Base-by-base conservation (phyloP, 2,329 filamentous ascomycete species). In the Nemania serpens region DNA sequence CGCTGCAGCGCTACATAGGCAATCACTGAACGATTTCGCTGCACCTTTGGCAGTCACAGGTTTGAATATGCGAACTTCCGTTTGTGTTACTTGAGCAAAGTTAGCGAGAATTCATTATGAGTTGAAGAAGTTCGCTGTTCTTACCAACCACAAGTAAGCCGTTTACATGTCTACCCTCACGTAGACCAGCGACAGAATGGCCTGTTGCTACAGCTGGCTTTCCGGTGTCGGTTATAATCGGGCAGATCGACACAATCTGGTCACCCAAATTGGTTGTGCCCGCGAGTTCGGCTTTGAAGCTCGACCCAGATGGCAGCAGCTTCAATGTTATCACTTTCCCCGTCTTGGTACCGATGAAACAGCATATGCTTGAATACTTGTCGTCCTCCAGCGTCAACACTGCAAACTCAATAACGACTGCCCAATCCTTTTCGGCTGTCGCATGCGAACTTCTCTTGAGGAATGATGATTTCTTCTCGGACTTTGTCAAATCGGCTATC, bases 351-450 rank as follows among this genome's bases (percentile, higher is more conserved):
- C 95, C 95, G 1, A 96, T 91, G 68, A 98, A 96, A 67, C 95
- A 90, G 60, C 89, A 87, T 58, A 99, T 96, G 70, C 93, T 97
- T 1, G 95, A 98, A 74, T 96, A 99, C 66, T 91, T 88, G 71
- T 98, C 94, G n/a, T 89, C 91, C 45, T 98, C 95, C 3, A 97
- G 78, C 2, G 91, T 96, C 87, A 99, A 89, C 48, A 97, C 91
- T 55, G 91, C 92, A 77, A 98, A 99, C 71, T 97, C 91, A 29
- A 98, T 87, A 33, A 81, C 83, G 0, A 91, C 92, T 0, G 91
- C 87, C 84, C 88, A 96, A 70, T 97, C 93, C 49, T 82, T 82
- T 2, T 69, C 73, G 4, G 79, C 74, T 5, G 82, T 74, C 22
- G 79, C 75, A 53, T 75, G 78, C 29, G 80, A 83, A 59, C 81